Evolutionary conservation across 306 rosid genomes (phyloP).

Genomic region (Cucurbita moschata): DNA sequence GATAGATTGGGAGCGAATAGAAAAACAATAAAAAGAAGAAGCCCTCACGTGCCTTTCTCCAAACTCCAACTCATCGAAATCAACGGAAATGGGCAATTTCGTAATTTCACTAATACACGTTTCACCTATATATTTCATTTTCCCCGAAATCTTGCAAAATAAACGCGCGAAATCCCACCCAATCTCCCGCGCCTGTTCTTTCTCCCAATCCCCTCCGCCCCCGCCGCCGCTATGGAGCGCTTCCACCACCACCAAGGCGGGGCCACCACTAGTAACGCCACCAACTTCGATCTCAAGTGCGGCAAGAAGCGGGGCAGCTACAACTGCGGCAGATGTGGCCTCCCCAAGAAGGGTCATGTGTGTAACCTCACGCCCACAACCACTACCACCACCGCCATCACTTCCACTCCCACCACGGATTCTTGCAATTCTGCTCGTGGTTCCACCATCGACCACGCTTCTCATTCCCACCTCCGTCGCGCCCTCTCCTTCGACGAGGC

Average conservation of each 20-base stretch:
- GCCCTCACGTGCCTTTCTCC: background rate
- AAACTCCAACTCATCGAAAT: background rate
- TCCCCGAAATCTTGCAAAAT: slow-evolving; percentile 11
- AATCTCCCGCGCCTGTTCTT: slow-evolving; percentile 30
- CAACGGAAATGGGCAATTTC: background rate
- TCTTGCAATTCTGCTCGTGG: slow-evolving; percentile 1
- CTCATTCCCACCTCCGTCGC: slow-evolving; percentile 41
- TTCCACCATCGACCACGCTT: slow-evolving; percentile 16
- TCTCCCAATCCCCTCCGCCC: background rate
- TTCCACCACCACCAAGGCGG: slow-evolving; percentile 19
- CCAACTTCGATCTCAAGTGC: slow-evolving; percentile 17
- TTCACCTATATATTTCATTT: background rate
- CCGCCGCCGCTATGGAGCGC: slow-evolving; percentile 25
- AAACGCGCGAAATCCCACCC: slow-evolving; percentile 33
- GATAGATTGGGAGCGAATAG: background rate
- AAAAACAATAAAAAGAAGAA: background rate
- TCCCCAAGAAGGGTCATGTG: slow-evolving; percentile 70
- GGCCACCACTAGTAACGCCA: slow-evolving; percentile 3
- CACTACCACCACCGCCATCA: slow-evolving; percentile 6
- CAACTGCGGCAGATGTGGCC: slow-evolving; percentile 84
- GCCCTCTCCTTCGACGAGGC: slow-evolving; percentile 72
- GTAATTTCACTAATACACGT: slow-evolving; percentile 1
- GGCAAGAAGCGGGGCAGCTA: slow-evolving; percentile 70
- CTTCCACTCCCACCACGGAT: slow-evolving; percentile 12
- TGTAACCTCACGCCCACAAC: slow-evolving; percentile 29